Base-by-base conservation (phyloP, 2,329 filamentous ascomycete species). In the Aspergillus caelatus region DNA sequence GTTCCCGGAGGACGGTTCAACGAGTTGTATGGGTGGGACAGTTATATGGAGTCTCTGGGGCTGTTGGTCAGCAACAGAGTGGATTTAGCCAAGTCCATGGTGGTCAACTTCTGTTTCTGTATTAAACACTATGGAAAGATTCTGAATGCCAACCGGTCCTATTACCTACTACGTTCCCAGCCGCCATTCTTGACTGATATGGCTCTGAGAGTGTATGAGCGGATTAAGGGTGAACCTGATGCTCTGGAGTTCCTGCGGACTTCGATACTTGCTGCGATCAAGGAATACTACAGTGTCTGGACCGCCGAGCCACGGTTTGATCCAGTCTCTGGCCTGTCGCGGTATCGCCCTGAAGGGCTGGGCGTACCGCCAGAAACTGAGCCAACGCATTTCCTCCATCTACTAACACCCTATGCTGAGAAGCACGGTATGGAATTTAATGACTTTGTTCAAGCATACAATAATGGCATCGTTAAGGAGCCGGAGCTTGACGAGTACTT, bases 81-180 rank as follows among this genome's bases (percentile, higher is more conserved):
- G 26, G 89, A 97, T 72, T 82, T 98, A 61, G 93, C 93, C 69
- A 97, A 97, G 82, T 87, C 90, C 57, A 98, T 99, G 93, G 94
- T 98, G 58, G 84, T 87, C 71, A 96, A 99, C 81, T 98, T 98
- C 78, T 96, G 93, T 78, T 99, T 99, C 83, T 96, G 93, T 80
- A 98, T 99, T 79, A 90, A 94, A 77, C 94, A 99, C 79, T 99
- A 99, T 76, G 94, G 94, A 73, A 99, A 98, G 82, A 97, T 99
- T 64, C 87, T 98, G 68, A 99, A 99, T 78, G 95, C 95, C 58
- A 99, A 95, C 62, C 88, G 95, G 41, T 94, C 94, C 1, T 99
- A 99, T 83, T 99, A 99, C 75, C 88, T 99, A 19, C 91, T 88
- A 67, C 90, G 95, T 63, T 97, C 95, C 2, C 95, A 99, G 78